Evolutionary conservation across 176 grass and related monocot genomes (phyloP).

Genomic region (Musa acuminata): DNA sequence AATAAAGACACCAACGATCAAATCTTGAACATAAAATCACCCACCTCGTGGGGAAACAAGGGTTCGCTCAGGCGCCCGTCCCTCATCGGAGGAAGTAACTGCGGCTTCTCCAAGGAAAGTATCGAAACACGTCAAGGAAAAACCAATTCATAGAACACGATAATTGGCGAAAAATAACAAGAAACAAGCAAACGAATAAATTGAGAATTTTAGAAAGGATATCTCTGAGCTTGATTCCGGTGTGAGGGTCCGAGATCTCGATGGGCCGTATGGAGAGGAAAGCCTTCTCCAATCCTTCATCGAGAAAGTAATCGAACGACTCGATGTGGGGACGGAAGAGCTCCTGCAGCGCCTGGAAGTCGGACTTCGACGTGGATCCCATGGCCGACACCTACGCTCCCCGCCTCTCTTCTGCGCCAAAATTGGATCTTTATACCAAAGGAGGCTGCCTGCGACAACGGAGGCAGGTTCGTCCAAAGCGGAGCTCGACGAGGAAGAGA

Average conservation of each 20-base stretch:
- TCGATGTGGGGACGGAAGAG: constrained; percentile 76
- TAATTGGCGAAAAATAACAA: not conserved
- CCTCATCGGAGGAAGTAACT: constrained; percentile 37
- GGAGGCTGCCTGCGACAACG: not conserved
- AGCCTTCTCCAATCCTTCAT: constrained; percentile 59
- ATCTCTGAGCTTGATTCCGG: constrained; percentile 52
- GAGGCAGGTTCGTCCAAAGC: no score
- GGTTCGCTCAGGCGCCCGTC: constrained; percentile 27
- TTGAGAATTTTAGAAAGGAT: constrained; percentile 41
- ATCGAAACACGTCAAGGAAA: constrained; percentile 37
- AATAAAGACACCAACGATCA: not conserved
- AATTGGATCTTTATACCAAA: no score
- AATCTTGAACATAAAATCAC: constrained; percentile 2
- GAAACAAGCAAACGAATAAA: not conserved
- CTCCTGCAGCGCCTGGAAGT: constrained; percentile 41
- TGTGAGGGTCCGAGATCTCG: constrained; percentile 43
- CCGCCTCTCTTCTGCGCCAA: not conserved
- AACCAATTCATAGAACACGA: not conserved
- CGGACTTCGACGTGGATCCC: constrained; percentile 24
- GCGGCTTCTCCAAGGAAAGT: constrained; percentile 63
- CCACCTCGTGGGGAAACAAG: constrained; percentile 64
- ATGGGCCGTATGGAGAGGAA: constrained; percentile 38
- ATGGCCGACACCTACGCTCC: constrained; percentile 7
- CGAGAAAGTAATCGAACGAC: constrained; percentile 75
- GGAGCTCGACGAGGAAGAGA: no score